These are phyloP conservation scores for Sporisorium exsertum DNA, from an alignment of 1,284 basidiomycete genomes.

Conservation along the genomic window DNA sequence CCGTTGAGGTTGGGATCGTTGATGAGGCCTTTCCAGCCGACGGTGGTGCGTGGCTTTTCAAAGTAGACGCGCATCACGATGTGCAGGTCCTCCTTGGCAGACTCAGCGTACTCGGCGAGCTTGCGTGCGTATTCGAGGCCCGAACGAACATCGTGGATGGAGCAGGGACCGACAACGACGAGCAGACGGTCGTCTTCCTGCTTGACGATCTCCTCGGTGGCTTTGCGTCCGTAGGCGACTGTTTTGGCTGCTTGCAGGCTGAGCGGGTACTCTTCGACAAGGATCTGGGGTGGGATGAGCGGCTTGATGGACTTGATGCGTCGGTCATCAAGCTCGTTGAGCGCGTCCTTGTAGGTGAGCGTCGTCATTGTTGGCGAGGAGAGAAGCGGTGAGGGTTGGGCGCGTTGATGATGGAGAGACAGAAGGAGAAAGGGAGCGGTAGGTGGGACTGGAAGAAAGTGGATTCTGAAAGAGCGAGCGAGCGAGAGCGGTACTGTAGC, in stretches of 20 bases:
- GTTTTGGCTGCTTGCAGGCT: constrained; percentile 57
- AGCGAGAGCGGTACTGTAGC: not conserved
- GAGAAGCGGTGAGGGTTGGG: not conserved
- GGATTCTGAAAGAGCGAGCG: not conserved
- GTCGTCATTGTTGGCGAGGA: constrained; percentile 7
- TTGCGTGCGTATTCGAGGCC: constrained; percentile 70
- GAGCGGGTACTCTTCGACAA: constrained; percentile 67
- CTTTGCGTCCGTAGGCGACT: constrained; percentile 53
- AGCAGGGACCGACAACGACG: constrained; percentile 67
- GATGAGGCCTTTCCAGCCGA: constrained; percentile 98
- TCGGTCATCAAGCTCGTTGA: constrained; percentile 66
- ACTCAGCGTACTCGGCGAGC: constrained; percentile 83
- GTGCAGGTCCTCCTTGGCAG: constrained; percentile 84
- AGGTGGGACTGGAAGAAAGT: constrained; percentile 5
- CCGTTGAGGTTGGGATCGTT: constrained; percentile 88
- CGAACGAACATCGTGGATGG: constrained; percentile 66
- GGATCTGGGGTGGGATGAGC: constrained; percentile 65
- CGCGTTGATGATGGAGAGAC: constrained; percentile 1
- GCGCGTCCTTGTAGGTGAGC: constrained; percentile 53
- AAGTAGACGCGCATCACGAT: constrained; percentile 81
- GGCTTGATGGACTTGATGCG: constrained; percentile 66
- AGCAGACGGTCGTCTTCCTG: constrained; percentile 64
- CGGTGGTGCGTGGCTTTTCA: constrained; percentile 79
- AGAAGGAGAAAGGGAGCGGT: not conserved
- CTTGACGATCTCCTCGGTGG: constrained; percentile 63